phyloP scores from a whole-genome alignment of 2,329 filamentous ascomycete species.

The Dactylonectria macrodidyma region DNA sequence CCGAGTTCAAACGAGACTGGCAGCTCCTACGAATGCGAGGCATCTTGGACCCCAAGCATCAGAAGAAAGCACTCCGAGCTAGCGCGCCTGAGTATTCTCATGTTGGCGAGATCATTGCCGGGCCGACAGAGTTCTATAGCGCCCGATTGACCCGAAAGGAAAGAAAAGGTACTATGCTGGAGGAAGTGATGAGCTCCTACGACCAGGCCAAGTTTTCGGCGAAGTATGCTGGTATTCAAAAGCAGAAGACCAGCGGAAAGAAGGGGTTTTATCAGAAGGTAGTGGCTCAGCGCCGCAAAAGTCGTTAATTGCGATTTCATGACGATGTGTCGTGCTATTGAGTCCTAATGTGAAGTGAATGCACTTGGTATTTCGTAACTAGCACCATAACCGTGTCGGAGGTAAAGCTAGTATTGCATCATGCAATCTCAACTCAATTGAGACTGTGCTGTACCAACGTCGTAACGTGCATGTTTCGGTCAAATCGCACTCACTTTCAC shows the following conservation, averaged over 20 bases:
- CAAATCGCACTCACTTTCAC: background rate
- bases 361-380: no score
- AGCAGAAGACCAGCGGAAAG: constrained; percentile 86
- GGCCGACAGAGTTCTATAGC: constrained; percentile 89
- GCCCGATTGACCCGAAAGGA: constrained; percentile 88
- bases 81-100: constrained; percentile 84
- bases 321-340: background rate
- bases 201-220: constrained; percentile 81
- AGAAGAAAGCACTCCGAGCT: constrained; percentile 87
- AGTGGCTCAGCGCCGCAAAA: constrained; percentile 61
- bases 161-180: constrained; percentile 87
- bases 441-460: background rate
- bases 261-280: constrained; percentile 91
- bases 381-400: background rate
- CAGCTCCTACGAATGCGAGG: constrained; percentile 92
- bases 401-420: background rate
- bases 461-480: background rate
- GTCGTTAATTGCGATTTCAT: constrained; percentile 13
- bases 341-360: background rate
- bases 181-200: constrained; percentile 76
- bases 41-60: constrained; percentile 91
- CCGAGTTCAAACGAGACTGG: constrained; percentile 89
- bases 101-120: constrained; percentile 89
- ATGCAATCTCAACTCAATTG: background rate
- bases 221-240: constrained; percentile 90